Conservation (phyloP, 2,329 filamentous ascomycete genomes). For the Incumbomyces delicatus region DNA sequence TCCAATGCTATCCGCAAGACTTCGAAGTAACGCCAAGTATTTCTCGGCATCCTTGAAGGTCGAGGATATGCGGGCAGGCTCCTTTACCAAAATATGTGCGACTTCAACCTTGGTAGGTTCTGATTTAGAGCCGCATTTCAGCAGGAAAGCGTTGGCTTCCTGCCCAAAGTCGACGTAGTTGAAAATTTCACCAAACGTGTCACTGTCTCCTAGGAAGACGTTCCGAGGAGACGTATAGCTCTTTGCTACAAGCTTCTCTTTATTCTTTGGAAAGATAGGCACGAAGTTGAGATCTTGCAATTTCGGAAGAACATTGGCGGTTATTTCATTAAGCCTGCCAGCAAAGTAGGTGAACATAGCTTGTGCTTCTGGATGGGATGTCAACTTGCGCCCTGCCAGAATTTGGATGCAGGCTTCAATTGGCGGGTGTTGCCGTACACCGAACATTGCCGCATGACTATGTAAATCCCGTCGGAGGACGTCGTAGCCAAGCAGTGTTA, state of each 20-base stretch:
- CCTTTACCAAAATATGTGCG: constrained; percentile 69
- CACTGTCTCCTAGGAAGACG: constrained; percentile 67
- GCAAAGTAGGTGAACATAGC: constrained; percentile 76
- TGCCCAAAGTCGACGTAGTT: constrained; percentile 92
- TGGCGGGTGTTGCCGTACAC: constrained; percentile 70
- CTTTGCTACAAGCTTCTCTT: constrained; percentile 31
- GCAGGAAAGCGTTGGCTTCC: constrained; percentile 78
- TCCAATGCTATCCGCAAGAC: constrained; percentile 62
- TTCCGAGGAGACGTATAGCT: constrained; percentile 57
- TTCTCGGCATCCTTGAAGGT: constrained; percentile 73
- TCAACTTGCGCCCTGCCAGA: constrained; percentile 63
- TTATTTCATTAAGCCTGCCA: constrained; percentile 63
- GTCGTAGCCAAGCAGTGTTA: constrained; percentile 68
- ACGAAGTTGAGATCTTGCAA: constrained; percentile 61
- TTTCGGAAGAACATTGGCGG: constrained; percentile 47
- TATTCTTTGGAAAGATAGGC: constrained; percentile 44
- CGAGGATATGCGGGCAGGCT: constrained; percentile 72
- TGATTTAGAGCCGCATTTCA: constrained; percentile 79
- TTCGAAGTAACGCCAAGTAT: constrained; percentile 73
- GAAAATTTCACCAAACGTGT: constrained; percentile 79
- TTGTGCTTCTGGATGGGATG: constrained; percentile 54
- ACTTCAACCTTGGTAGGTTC: constrained; percentile 84
- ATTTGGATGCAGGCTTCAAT: constrained; percentile 66
- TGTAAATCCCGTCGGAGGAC: constrained; percentile 70
- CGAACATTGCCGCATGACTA: constrained; percentile 72